phyloP scores from a whole-genome alignment of 805 yeast genomes.

The Naumovozyma baii region DNA sequence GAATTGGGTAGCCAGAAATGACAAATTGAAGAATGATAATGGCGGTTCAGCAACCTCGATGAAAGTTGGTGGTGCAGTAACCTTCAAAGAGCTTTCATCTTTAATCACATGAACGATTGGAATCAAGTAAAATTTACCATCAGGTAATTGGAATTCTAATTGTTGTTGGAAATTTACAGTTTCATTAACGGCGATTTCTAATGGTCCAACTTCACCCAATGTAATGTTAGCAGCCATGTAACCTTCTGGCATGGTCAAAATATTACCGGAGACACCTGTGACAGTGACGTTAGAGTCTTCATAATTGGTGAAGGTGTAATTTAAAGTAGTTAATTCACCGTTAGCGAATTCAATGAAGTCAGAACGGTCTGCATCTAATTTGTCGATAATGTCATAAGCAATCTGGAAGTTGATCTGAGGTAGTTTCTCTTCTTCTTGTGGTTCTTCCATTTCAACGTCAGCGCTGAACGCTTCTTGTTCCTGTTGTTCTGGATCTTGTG shows the following conservation, averaged over 20 bases:
- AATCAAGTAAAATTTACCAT: conserved; percentile 47
- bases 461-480: background rate
- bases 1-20: conserved; percentile 53
- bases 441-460: background rate
- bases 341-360: conserved; percentile 37
- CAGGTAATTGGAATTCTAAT: conserved; percentile 47
- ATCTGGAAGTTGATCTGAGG: conserved; percentile 33
- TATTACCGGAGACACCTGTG: conserved; percentile 61
- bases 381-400: conserved; percentile 40
- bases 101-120: conserved; percentile 45
- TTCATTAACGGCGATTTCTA: conserved; percentile 42
- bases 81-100: conserved; percentile 34
- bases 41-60: conserved; percentile 53
- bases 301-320: conserved; percentile 43
- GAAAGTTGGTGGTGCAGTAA: conserved; percentile 50
- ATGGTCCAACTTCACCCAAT: conserved; percentile 53
- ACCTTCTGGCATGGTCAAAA: conserved; percentile 47
- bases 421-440: background rate
- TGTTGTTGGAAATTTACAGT: conserved; percentile 45
- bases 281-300: conserved; percentile 44
- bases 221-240: conserved; percentile 52
- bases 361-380: conserved; percentile 31
- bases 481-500: conserved; percentile 3
- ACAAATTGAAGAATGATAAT: conserved; percentile 64
- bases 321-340: conserved; percentile 45